A percentile compares a stretch with the other conserved stretches of the same genome.
These are phyloP conservation scores for Collybia nuda DNA, from an alignment of 768 basidiomycete species.

Conservation along the genomic window DNA sequence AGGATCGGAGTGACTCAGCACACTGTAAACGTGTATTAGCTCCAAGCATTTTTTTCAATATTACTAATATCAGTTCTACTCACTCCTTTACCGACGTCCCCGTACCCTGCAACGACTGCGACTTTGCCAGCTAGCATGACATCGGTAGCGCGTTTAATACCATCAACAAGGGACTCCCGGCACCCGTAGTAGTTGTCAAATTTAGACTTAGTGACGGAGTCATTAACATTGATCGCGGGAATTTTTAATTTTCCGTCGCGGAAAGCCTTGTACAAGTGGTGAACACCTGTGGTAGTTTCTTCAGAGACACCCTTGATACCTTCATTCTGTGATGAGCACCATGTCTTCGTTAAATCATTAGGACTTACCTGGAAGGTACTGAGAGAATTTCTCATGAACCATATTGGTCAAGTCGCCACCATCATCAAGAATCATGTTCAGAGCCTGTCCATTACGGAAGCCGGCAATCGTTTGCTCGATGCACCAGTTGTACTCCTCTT, in stretches of 20 bases:
- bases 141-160: constrained; percentile 99
- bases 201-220: constrained; percentile 99
- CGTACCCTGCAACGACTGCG: constrained; percentile 97
- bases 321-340: constrained; percentile 24
- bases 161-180: constrained; percentile 99
- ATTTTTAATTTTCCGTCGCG: constrained; percentile 94
- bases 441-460: constrained; percentile 79
- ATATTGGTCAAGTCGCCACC: constrained; percentile 95
- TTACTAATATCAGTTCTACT: constrained; percentile 29
- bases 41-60: background rate
- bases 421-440: constrained; percentile 99
- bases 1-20: constrained; percentile 95
- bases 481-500: constrained; percentile 98
- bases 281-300: constrained; percentile 99
- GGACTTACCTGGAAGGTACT: constrained; percentile 70
- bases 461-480: constrained; percentile 91
- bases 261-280: constrained; percentile 98
- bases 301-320: constrained; percentile 94
- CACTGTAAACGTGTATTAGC: constrained; percentile 55
- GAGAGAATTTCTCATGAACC: constrained; percentile 96
- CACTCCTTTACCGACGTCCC: constrained; percentile 99
- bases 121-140: constrained; percentile 99
- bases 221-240: constrained; percentile 99
- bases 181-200: constrained; percentile 99
- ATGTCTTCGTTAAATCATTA: background rate